Evolutionary conservation across 2,329 filamentous ascomycete species (phyloP).

Genomic region (Nigrospora sphaerica): DNA sequence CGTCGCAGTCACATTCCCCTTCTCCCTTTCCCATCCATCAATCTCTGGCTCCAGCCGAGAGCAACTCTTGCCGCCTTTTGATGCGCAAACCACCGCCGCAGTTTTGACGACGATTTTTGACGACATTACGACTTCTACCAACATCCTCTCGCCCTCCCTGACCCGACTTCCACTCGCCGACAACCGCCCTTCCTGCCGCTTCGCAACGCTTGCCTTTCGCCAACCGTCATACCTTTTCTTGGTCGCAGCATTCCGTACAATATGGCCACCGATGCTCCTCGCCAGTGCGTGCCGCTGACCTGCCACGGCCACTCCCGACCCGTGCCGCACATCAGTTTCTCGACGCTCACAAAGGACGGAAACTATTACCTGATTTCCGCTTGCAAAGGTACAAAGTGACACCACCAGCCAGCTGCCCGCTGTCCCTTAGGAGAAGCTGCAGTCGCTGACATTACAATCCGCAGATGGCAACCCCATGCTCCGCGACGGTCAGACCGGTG

Average conservation of each 20-base stretch:
- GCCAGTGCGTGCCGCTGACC: slow-evolving; percentile 65
- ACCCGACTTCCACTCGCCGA: no score
- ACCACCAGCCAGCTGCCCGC: not conserved
- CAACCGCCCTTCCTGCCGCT: no score
- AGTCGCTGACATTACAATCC: slow-evolving; percentile 4
- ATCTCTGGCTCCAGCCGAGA: no score
- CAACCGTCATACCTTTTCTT: not conserved
- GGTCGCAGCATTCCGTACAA: not conserved
- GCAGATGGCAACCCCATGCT: slow-evolving; percentile 97
- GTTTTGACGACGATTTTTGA: no score
- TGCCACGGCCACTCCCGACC: slow-evolving; percentile 92
- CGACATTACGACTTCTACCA: no score
- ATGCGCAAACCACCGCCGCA: no score
- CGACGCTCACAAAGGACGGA: slow-evolving; percentile 71
- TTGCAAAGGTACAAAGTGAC: slow-evolving; percentile 65
- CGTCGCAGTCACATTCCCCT: no score
- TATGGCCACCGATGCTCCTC: slow-evolving; percentile 25
- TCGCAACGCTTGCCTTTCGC: no score
- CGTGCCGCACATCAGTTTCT: slow-evolving; percentile 88
- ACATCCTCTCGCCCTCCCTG: no score
- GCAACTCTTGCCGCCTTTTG: no score
- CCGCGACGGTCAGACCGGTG: slow-evolving; percentile 88
- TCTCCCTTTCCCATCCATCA: no score
- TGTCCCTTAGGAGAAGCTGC: no score
- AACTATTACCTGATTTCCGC: slow-evolving; percentile 90